These are phyloP conservation scores for Colletotrichum sp. DNA, from an alignment of 2,329 filamentous ascomycete genomes.

Conservation along the genomic window DNA sequence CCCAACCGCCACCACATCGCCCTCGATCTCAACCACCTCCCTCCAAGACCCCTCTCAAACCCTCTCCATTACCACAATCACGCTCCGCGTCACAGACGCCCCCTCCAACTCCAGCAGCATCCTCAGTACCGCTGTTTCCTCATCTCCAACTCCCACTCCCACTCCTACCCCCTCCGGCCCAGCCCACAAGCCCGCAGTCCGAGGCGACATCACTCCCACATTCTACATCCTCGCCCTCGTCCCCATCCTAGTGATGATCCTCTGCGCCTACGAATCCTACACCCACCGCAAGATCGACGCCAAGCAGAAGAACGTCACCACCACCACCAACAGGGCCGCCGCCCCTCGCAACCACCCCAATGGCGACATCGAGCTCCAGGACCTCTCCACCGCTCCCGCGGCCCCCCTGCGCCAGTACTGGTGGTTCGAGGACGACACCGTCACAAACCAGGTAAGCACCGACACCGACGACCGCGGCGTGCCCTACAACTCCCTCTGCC, in stretches of 20 bases:
- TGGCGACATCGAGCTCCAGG: conserved; percentile 20
- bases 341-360: neutral
- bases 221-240: conserved; percentile 13
- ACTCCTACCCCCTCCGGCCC: neutral
- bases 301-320: neutral
- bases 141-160: too few species aligned
- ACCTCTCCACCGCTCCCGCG: neutral
- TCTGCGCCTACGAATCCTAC: neutral
- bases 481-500: neutral
- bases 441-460: conserved; percentile 9
- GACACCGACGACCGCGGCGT: neutral
- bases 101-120: neutral
- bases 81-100: neutral
- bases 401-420: neutral
- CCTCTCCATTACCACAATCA: neutral
- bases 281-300: neutral
- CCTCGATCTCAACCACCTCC: neutral
- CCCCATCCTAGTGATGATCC: conserved; percentile 3
- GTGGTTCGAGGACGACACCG: conserved; percentile 16
- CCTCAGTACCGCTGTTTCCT: too few species aligned
- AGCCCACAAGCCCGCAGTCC: neutral
- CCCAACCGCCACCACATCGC: accelerated
- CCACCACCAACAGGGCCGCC: neutral
- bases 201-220: conserved; percentile 4
- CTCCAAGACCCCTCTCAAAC: neutral